phyloP scores from a whole-genome alignment of 768 basidiomycete genomes.

The Tubosaeta brunneosetosa region DNA sequence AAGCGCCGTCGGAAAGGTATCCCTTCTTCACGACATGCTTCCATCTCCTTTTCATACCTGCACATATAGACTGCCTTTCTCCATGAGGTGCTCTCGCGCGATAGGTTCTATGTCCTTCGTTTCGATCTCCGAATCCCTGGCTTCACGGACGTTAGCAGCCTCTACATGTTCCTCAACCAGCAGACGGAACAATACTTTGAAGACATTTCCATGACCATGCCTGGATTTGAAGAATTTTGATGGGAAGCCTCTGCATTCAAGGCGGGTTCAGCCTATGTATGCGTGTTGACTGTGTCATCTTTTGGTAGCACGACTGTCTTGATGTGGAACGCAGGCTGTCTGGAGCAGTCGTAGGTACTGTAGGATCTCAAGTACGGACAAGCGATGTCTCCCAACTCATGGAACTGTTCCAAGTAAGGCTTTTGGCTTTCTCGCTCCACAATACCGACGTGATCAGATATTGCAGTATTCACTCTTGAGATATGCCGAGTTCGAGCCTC shows the following conservation, averaged over 20 bases:
- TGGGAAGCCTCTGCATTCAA: conserved; percentile 78
- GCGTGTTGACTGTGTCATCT: conserved; percentile 4
- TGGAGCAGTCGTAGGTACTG: conserved; percentile 39
- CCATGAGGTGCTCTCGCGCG: conserved; percentile 66
- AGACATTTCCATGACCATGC: conserved; percentile 49
- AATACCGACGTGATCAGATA: neutral
- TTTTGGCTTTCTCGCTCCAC: neutral
- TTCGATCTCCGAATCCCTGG: conserved; percentile 82
- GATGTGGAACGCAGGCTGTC: conserved; percentile 60
- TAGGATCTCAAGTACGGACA: conserved; percentile 55
- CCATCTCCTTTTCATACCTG: neutral
- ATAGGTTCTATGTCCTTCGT: conserved; percentile 73
- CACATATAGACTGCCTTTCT: conserved; percentile 63
- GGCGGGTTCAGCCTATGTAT: conserved; percentile 32
- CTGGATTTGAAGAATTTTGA: conserved; percentile 69
- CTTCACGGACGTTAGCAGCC: conserved; percentile 73
- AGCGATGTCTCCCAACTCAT: conserved; percentile 79
- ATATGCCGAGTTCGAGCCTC: conserved; percentile 65
- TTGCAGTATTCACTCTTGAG: conserved; percentile 62
- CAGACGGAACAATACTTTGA: conserved; percentile 83
- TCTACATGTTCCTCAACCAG: conserved; percentile 71
- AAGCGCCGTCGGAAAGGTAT: conserved; percentile 75
- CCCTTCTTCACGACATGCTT: neutral
- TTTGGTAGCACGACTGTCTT: conserved; percentile 66
- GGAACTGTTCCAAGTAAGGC: conserved; percentile 72